These are phyloP conservation scores for Microthyrium microscopicum DNA, from an alignment of 2,329 filamentous ascomycete species.

Conservation along the genomic window DNA sequence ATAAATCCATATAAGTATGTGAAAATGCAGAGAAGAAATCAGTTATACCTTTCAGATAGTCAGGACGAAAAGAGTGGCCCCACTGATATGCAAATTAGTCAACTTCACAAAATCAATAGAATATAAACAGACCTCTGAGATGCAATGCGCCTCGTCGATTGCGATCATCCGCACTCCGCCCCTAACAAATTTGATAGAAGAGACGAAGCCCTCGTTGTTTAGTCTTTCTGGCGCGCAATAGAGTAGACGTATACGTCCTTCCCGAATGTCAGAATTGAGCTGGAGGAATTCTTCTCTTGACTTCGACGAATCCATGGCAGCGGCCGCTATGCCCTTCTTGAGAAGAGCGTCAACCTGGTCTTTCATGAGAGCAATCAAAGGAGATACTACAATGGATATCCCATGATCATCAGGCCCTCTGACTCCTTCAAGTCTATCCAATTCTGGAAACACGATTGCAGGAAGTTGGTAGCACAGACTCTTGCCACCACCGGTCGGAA, in stretches of 20 bases:
- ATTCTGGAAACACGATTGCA: conserved; percentile 25
- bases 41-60: conserved; percentile 28
- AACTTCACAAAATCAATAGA: too few relatives aligned
- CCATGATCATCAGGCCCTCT: conserved; percentile 53
- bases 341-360: conserved; percentile 78
- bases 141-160: conserved; percentile 91
- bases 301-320: conserved; percentile 40
- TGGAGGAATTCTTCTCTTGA: conserved; percentile 22
- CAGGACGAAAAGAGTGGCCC: conserved; percentile 92
- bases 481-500: conserved; percentile 27
- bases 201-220: conserved; percentile 44
- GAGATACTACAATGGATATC: conserved; percentile 81
- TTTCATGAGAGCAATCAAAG: conserved; percentile 79
- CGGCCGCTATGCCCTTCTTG: conserved; percentile 33
- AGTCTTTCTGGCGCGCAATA: conserved; percentile 44
- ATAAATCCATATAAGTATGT: background rate
- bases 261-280: conserved; percentile 28
- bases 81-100: too few relatives aligned
- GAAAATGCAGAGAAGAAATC: background rate
- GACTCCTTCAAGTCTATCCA: conserved; percentile 44
- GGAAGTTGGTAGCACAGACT: conserved; percentile 27
- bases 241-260: conserved; percentile 34
- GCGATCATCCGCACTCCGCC: conserved; percentile 74
- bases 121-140: too few relatives aligned
- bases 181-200: conserved; percentile 50